Evolutionary conservation across 2,329 filamentous ascomycete genomes (phyloP).

Genomic region (Emergomyces orientalis): DNA sequence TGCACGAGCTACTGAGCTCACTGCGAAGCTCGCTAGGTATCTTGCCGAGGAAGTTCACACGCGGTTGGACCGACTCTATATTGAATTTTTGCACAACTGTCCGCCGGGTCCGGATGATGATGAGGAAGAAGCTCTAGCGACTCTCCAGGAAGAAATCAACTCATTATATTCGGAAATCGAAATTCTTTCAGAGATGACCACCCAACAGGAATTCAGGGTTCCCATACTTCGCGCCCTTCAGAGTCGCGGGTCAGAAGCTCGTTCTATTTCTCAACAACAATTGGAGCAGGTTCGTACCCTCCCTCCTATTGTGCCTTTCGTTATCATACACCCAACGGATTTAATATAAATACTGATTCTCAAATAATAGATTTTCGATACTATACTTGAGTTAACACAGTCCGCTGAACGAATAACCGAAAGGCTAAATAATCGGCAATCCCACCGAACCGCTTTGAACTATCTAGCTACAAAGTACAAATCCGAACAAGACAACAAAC

Average conservation of each 20-base stretch:
- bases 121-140: slow-evolving; percentile 14
- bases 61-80: slow-evolving; percentile 33
- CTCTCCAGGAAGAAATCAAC: slow-evolving; percentile 30
- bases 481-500: slow-evolving; percentile 21
- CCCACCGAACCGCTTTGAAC: slow-evolving; percentile 28
- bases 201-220: slow-evolving; percentile 34
- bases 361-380: slow-evolving; percentile 25
- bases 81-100: slow-evolving; percentile 19
- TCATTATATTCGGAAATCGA: slow-evolving; percentile 34
- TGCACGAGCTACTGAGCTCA: slow-evolving; percentile 24
- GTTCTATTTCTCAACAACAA: slow-evolving; percentile 25
- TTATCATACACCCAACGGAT: slow-evolving; percentile 4
- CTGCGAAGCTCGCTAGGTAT: slow-evolving; percentile 24
- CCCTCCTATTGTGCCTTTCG: slow-evolving; percentile 27
- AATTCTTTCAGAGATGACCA: slow-evolving; percentile 34
- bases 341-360: slow-evolving; percentile 12
- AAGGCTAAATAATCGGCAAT: slow-evolving; percentile 26
- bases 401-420: slow-evolving; percentile 24
- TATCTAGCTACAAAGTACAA: slow-evolving; percentile 26
- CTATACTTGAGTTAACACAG: slow-evolving; percentile 27
- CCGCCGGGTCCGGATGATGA: neutral
- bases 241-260: slow-evolving; percentile 24
- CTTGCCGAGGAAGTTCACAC: slow-evolving; percentile 31
- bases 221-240: slow-evolving; percentile 31
- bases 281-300: slow-evolving; percentile 26